These are phyloP conservation scores for Gomphus bonarii DNA, from an alignment of 1,284 basidiomycete species.

Conservation along the genomic window DNA sequence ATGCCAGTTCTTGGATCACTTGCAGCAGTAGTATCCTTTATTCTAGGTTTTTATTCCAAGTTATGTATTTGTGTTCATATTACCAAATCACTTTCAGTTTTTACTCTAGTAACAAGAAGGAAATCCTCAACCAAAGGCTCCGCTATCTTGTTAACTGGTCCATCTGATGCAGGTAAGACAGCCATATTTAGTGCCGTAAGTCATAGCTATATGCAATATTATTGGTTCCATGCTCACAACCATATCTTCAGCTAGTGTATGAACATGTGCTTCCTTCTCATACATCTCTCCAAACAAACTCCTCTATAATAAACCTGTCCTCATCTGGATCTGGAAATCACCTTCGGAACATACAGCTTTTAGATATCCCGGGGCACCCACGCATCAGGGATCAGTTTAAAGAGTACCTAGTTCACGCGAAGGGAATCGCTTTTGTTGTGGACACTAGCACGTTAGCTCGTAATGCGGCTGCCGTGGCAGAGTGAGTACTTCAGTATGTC, in stretches of 20 bases:
- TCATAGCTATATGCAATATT: slow-evolving; percentile 17
- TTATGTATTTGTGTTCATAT: background rate
- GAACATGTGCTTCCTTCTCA: slow-evolving; percentile 53
- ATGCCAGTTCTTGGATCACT: background rate
- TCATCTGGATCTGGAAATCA: slow-evolving; percentile 19
- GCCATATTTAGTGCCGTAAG: slow-evolving; percentile 45
- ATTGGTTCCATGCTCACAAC: slow-evolving; percentile 12
- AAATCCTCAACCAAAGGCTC: slow-evolving; percentile 40
- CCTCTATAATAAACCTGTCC: slow-evolving; percentile 34
- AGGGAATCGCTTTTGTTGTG: slow-evolving; percentile 62
- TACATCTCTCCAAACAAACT: slow-evolving; percentile 65
- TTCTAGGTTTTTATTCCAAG: background rate
- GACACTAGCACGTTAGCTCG: slow-evolving; percentile 66
- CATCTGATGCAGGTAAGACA: slow-evolving; percentile 68
- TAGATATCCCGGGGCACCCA: slow-evolving; percentile 73
- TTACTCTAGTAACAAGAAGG: slow-evolving; percentile 14
- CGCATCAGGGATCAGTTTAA: slow-evolving; percentile 61
- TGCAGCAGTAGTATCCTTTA: background rate
- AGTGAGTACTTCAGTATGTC: slow-evolving; percentile 38
- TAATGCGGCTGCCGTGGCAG: slow-evolving; percentile 60
- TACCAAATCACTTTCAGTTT: background rate
- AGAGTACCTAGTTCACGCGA: slow-evolving; percentile 49
- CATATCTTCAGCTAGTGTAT: slow-evolving; percentile 45
- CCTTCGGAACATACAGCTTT: slow-evolving; percentile 33
- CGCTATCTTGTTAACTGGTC: slow-evolving; percentile 53